These are phyloP conservation scores for Tripidium arundinaceum DNA, from an alignment of 202 grass and related monocot genomes.

Conservation along the genomic window DNA sequence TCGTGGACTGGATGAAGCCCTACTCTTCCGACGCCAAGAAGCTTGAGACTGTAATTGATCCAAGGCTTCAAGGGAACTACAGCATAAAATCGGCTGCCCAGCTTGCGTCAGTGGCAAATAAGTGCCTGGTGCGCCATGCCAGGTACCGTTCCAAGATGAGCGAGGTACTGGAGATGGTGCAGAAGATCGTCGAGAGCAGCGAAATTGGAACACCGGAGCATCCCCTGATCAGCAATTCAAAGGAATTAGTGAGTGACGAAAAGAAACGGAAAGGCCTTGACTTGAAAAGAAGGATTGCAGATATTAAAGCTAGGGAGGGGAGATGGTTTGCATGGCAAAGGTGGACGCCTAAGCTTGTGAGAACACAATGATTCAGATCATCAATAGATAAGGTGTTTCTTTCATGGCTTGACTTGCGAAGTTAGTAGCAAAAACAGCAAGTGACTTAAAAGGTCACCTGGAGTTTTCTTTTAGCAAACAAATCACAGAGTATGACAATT, in stretches of 20 bases:
- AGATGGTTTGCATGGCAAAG: constrained; percentile 65
- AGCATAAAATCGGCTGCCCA: constrained; percentile 55
- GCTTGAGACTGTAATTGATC: constrained; percentile 63
- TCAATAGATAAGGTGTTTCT: constrained; percentile 3
- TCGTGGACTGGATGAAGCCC: constrained; percentile 79
- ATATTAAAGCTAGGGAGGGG: constrained; percentile 54
- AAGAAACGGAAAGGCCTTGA: constrained; percentile 48
- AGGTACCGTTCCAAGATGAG: constrained; percentile 85
- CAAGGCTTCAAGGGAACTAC: constrained; percentile 60
- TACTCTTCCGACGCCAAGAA: constrained; percentile 62
- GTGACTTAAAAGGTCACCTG: constrained; percentile 25
- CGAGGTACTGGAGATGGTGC: constrained; percentile 79
- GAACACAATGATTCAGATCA: constrained; percentile 54
- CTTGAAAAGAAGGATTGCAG: constrained; percentile 58
- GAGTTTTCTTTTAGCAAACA: background rate
- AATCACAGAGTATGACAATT: constrained; percentile 13
- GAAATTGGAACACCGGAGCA: constrained; percentile 50
- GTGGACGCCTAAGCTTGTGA: constrained; percentile 80
- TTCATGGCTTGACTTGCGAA: background rate
- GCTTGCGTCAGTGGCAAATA: constrained; percentile 71
- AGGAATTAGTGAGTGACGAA: constrained; percentile 29
- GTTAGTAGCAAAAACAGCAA: constrained; percentile 20
- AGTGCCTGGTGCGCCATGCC: constrained; percentile 63
- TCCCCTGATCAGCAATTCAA: constrained; percentile 34
- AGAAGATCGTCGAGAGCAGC: constrained; percentile 62